phyloP scores from a whole-genome alignment of 1,284 basidiomycete species.

The Cryptococcus maquisensis region DNA sequence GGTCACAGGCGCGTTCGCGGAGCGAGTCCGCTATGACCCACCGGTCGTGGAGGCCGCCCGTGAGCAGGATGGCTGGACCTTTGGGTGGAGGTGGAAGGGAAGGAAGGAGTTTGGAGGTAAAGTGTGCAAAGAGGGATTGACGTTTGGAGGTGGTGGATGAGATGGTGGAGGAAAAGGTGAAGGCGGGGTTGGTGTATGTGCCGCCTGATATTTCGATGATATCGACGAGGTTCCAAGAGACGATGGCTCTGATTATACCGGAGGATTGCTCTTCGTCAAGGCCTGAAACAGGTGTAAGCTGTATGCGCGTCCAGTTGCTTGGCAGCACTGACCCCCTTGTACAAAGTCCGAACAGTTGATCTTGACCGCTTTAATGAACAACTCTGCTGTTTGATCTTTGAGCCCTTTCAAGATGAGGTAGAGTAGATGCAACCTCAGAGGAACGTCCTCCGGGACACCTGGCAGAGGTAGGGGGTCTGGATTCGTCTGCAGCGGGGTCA shows the following conservation, averaged over 20 bases:
- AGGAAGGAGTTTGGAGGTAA: conserved; percentile 35
- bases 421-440: conserved; percentile 58
- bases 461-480: conserved; percentile 57
- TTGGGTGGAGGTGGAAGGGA: conserved; percentile 29
- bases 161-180: conserved; percentile 15
- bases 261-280: conserved; percentile 33
- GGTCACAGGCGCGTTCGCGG: conserved; percentile 32
- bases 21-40: conserved; percentile 30
- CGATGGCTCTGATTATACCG: conserved; percentile 40
- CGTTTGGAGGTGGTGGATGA: conserved; percentile 16
- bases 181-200: conserved; percentile 37
- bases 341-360: conserved; percentile 83
- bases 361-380: conserved; percentile 79
- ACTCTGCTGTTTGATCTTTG: conserved; percentile 55
- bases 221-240: conserved; percentile 53
- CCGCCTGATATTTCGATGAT: conserved; percentile 47
- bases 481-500: conserved; percentile 59
- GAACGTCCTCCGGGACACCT: conserved; percentile 48
- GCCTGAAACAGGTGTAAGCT: conserved; percentile 10
- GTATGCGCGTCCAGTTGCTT: background rate
- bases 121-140: conserved; percentile 41
- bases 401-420: conserved; percentile 62
- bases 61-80: conserved; percentile 43
- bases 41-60: conserved; percentile 40
- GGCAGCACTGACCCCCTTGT: conserved; percentile 50